Evolutionary conservation across 2,329 filamentous ascomycete genomes (phyloP).

Genomic region (Epicoccum sorghinum): DNA sequence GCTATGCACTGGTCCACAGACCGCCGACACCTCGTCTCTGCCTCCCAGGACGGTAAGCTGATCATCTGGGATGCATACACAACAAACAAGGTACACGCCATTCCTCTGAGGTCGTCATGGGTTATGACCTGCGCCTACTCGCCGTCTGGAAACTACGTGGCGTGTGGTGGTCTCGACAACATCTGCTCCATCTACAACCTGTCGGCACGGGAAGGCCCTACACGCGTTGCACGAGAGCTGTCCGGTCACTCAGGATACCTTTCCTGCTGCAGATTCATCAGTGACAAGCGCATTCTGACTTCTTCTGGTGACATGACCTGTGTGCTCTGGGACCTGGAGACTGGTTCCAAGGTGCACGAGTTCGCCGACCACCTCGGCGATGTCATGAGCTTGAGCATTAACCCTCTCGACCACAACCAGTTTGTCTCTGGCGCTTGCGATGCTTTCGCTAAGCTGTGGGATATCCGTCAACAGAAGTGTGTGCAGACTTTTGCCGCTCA

Average conservation of each 20-base stretch:
- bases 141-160: slow-evolving; percentile 96
- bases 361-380: slow-evolving; percentile 98
- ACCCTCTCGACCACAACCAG: slow-evolving; percentile 98
- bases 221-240: slow-evolving; percentile 90
- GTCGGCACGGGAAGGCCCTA: slow-evolving; percentile 95
- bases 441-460: slow-evolving; percentile 98
- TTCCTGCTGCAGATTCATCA: slow-evolving; percentile 98
- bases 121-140: slow-evolving; percentile 99
- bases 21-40: slow-evolving; percentile 93
- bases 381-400: slow-evolving; percentile 99
- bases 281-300: slow-evolving; percentile 95
- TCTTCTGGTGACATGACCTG: slow-evolving; percentile 99
- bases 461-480: slow-evolving; percentile 96
- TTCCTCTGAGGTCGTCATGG: slow-evolving; percentile 96
- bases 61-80: slow-evolving; percentile 99
- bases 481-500: slow-evolving; percentile 98
- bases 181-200: slow-evolving; percentile 99
- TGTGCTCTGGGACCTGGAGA: slow-evolving; percentile 99
- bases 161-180: slow-evolving; percentile 97
- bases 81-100: slow-evolving; percentile 99
- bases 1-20: slow-evolving; percentile 99
- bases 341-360: slow-evolving; percentile 94
- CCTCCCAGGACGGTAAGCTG: slow-evolving; percentile 97
- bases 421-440: slow-evolving; percentile 99
- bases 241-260: slow-evolving; percentile 97